Evolutionary conservation across 345 rosid species (phyloP), one percentile per base, ranked within the genome.

Genomic region (Cardamine chenopodiifolia): DNA sequence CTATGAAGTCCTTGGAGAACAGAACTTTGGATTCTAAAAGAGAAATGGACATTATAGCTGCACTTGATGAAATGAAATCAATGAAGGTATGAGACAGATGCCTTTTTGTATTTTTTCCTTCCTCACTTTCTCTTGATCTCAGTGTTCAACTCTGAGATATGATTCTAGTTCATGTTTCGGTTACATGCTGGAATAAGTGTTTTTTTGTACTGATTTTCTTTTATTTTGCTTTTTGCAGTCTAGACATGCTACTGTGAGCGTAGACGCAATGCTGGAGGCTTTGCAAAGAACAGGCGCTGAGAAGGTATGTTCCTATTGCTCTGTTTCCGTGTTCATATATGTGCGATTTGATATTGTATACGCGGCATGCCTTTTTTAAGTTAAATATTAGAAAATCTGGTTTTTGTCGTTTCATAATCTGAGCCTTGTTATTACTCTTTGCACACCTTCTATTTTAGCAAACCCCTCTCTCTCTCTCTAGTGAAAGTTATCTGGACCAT

Each of bases 11-110:
- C 2, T 65, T 95, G 84, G 97, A 92, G 84, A 95, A 95, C 53
- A 70, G 97, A 34, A 90, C 97, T 3, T 59, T 92, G 75, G 98
- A 95, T 83, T 95, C 97, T 1, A 95, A 95, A 70, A 83, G 93
- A 76, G 97, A 95, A 71, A 92, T 95, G 97, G 98, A 92, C 76
- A 95, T 92, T 64, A 82, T 92, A 62, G 98, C 98, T 3, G 89
- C 98, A 0, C 96, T 95, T 49, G 98, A 92, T 79, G 98, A 92
- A 73, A 87, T 90, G 98, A 91, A 86, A 79, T 86, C 96, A 22
- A 84, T 91, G 90, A 91, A 82, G 89, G 90, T 88, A 76, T 57
- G 80, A 28, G 32, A 47, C 42, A 10, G 15, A 25, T 18, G 0
- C 61, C 63, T 71, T 59, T 66, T 44, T 10, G 14, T 28, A 26